These are phyloP conservation scores for Saccharomycopsis schoenii DNA, from an alignment of 805 yeast species.

Conservation along the genomic window DNA sequence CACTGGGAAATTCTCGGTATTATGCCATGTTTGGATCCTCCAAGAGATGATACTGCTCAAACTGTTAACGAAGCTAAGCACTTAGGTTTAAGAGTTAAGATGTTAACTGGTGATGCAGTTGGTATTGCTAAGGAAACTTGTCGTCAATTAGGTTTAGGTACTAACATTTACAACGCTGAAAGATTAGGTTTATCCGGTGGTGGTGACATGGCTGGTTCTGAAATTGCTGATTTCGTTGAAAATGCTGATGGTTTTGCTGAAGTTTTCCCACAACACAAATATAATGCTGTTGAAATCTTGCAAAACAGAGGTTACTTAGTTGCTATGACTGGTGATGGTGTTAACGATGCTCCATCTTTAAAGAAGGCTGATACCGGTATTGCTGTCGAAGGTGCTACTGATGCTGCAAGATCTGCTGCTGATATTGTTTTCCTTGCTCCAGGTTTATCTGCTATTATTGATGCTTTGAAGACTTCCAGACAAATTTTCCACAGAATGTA, in stretches of 20 bases:
- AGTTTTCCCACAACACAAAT: slow-evolving; percentile 97
- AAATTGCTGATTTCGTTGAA: slow-evolving; percentile 94
- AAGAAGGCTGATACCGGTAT: slow-evolving; percentile 96
- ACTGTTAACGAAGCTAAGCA: slow-evolving; percentile 86
- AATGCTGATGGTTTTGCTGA: slow-evolving; percentile 98
- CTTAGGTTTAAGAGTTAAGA: slow-evolving; percentile 91
- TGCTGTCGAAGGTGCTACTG: slow-evolving; percentile 80
- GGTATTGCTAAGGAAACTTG: slow-evolving; percentile 98
- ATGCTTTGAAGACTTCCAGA: slow-evolving; percentile 89
- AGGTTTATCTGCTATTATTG: slow-evolving; percentile 90
- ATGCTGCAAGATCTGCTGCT: slow-evolving; percentile 37
- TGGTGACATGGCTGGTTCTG: slow-evolving; percentile 95
- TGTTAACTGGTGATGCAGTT: slow-evolving; percentile 98
- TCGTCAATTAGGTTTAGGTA: slow-evolving; percentile 94
- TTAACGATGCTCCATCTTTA: slow-evolving; percentile 94
- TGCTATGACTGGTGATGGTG: slow-evolving; percentile 99
- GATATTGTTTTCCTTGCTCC: slow-evolving; percentile 58
- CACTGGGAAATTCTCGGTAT: slow-evolving; percentile 97
- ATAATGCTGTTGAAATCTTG: slow-evolving; percentile 89
- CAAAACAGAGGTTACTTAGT: slow-evolving; percentile 95
- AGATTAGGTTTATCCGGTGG: slow-evolving; percentile 94
- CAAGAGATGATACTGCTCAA: slow-evolving; percentile 95
- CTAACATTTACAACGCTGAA: slow-evolving; percentile 94
- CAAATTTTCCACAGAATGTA: slow-evolving; percentile 99
- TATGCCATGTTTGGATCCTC: slow-evolving; percentile 99